phyloP scores from a whole-genome alignment of 306 rosid species.

The Quercus dentata region DNA sequence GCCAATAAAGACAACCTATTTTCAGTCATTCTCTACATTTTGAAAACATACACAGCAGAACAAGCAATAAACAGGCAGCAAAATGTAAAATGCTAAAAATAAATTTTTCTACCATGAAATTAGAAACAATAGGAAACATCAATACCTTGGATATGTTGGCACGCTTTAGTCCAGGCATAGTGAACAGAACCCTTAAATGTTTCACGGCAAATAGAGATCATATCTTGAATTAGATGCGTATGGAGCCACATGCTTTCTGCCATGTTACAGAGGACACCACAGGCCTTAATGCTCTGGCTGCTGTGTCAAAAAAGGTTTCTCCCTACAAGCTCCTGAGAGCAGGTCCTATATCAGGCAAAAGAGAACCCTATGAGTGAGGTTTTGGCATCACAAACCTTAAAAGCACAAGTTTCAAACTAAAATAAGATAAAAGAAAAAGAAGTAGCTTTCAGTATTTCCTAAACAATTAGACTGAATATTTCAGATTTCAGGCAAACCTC shows the following conservation, averaged over 20 bases:
- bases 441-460: not conserved
- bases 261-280: conserved; percentile 97
- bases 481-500: not conserved
- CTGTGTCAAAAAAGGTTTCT: conserved; percentile 93
- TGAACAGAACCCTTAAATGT: conserved; percentile 84
- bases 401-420: not conserved
- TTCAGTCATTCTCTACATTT: not conserved
- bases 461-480: not conserved
- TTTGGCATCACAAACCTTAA: not conserved
- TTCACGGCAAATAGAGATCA: conserved; percentile 66
- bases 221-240: conserved; percentile 86
- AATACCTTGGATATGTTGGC: conserved; percentile 93
- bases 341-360: conserved; percentile 59
- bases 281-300: conserved; percentile 85
- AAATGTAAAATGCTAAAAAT: too few species aligned
- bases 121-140: not conserved
- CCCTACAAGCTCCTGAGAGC: conserved; percentile 99
- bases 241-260: conserved; percentile 99
- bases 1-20: not conserved
- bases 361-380: conserved; percentile 13
- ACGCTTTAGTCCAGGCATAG: conserved; percentile 96
- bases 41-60: not conserved
- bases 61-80: not conserved
- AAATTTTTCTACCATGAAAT: not conserved
- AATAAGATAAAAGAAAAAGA: not conserved